A percentile compares a stretch with the other conserved stretches of the same genome.
Conservation (phyloP, 1,284 basidiomycete genomes). For the Cryptococcus deneoformans region DNA sequence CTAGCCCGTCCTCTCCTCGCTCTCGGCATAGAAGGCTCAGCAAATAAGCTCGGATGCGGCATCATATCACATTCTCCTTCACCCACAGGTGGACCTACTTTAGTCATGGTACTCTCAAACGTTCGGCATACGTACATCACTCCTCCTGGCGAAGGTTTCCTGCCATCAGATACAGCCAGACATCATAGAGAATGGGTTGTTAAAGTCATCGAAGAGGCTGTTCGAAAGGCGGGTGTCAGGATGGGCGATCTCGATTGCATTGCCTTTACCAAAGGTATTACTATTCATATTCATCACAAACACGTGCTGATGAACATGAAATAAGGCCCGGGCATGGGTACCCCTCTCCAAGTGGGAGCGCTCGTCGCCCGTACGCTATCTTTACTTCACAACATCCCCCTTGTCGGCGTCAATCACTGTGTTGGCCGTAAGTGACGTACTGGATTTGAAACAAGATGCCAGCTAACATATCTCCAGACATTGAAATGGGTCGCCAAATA, state of each 20-base stretch:
- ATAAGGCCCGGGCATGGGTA: conserved; percentile 96
- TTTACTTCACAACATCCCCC: conserved; percentile 81
- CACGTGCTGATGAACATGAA: background rate
- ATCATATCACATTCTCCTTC: conserved; percentile 72
- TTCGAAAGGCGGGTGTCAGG: conserved; percentile 67
- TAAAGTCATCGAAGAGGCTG: conserved; percentile 74
- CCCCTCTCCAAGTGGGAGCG: conserved; percentile 91
- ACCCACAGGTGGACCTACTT: conserved; percentile 41
- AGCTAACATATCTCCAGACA: conserved; percentile 61
- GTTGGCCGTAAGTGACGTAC: conserved; percentile 74
- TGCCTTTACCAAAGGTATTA: conserved; percentile 88
- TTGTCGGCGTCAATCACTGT: conserved; percentile 98
- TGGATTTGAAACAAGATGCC: background rate
- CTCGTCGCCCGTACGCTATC: conserved; percentile 92
- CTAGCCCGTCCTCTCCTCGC: conserved; percentile 43
- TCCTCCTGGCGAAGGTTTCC: conserved; percentile 95
- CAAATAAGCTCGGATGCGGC: conserved; percentile 98
- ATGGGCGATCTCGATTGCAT: conserved; percentile 87
- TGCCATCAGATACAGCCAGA: conserved; percentile 89
- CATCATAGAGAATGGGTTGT: conserved; percentile 95
- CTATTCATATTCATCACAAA: background rate
- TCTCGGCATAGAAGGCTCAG: conserved; percentile 89
- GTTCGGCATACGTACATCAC: conserved; percentile 98
- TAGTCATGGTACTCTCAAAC: conserved; percentile 66
- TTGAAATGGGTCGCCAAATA: conserved; percentile 98